Evolutionary conservation across 163 green algal species (phyloP).

Genomic region (Chlamydomonas reinhardtii): DNA sequence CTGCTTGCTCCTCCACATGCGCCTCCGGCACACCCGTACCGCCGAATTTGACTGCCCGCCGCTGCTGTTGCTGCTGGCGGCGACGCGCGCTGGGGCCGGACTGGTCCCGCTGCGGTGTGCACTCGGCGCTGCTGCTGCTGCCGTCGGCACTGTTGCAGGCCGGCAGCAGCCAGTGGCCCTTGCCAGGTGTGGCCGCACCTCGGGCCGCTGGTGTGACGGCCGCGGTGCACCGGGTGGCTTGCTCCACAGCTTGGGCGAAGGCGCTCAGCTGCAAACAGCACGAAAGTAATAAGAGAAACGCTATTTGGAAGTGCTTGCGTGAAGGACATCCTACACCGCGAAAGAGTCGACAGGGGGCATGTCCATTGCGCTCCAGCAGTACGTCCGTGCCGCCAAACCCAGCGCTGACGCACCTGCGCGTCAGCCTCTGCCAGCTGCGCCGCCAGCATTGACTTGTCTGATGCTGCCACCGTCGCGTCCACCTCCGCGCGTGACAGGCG

Average conservation of each 20-base stretch:
- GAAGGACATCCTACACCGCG: no score
- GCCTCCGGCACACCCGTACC: no score
- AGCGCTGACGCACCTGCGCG: neutral
- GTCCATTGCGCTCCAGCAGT: no score
- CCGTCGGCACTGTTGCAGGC: no score
- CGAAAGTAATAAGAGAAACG: no score
- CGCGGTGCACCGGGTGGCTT: neutral
- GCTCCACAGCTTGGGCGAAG: neutral
- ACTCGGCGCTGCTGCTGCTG: slow-evolving; percentile 19
- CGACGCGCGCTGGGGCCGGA: no score
- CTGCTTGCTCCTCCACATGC: neutral
- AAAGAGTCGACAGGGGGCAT: no score
- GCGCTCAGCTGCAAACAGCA: neutral
- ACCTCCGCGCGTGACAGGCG: neutral
- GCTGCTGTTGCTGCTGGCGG: neutral
- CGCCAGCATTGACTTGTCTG: neutral
- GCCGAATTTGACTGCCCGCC: no score
- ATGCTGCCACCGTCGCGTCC: neutral
- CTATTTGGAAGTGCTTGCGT: no score
- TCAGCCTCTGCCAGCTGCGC: neutral
- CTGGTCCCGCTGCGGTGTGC: slow-evolving; percentile 29
- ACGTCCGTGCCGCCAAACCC: no score
- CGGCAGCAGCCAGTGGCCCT: no score
- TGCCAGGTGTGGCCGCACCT: neutral
- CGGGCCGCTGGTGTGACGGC: neutral